These are phyloP conservation scores for Penicillium alfredii DNA, from an alignment of 495 filamentous ascomycete species.

Conservation along the genomic window DNA sequence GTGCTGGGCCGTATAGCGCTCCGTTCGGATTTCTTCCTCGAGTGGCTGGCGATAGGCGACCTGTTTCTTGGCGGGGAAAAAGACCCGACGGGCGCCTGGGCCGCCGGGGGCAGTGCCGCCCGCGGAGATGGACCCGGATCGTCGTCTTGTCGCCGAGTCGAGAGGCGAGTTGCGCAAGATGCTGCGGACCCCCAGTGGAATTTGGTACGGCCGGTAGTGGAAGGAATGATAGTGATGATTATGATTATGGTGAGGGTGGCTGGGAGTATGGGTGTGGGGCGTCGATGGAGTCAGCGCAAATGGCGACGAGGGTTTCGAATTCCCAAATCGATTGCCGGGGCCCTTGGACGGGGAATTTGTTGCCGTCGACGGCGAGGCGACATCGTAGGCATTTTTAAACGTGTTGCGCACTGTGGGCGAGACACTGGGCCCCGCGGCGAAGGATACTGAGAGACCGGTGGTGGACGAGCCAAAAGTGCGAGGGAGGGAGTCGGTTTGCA, in stretches of 20 bases:
- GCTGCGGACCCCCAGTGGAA: constrained; percentile 59
- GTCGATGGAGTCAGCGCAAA: constrained; percentile 22
- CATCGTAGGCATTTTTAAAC: constrained; percentile 71
- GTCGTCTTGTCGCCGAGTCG: constrained; percentile 30
- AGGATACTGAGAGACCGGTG: constrained; percentile 50
- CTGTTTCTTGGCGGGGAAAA: constrained; percentile 54
- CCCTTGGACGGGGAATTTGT: constrained; percentile 34
- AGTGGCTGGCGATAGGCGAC: constrained; percentile 49
- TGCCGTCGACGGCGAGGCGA: constrained; percentile 58
- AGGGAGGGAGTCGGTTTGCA: constrained; percentile 60
- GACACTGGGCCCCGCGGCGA: constrained; percentile 53
- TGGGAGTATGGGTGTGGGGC: constrained; percentile 22
- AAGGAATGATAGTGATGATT: constrained; percentile 14
- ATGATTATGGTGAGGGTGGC: neutral
- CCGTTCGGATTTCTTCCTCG: constrained; percentile 51
- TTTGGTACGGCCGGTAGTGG: constrained; percentile 34
- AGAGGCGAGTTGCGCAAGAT: constrained; percentile 73
- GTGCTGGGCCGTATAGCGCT: constrained; percentile 47
- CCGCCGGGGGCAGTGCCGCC: constrained; percentile 26
- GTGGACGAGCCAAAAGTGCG: constrained; percentile 48
- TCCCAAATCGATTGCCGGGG: constrained; percentile 29
- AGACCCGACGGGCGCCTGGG: constrained; percentile 36
- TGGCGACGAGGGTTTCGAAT: constrained; percentile 28
- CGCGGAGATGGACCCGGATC: constrained; percentile 37
- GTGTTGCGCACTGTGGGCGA: constrained; percentile 81